phyloP scores from a whole-genome alignment of 805 yeast species.

The Yarrowia divulgata region DNA sequence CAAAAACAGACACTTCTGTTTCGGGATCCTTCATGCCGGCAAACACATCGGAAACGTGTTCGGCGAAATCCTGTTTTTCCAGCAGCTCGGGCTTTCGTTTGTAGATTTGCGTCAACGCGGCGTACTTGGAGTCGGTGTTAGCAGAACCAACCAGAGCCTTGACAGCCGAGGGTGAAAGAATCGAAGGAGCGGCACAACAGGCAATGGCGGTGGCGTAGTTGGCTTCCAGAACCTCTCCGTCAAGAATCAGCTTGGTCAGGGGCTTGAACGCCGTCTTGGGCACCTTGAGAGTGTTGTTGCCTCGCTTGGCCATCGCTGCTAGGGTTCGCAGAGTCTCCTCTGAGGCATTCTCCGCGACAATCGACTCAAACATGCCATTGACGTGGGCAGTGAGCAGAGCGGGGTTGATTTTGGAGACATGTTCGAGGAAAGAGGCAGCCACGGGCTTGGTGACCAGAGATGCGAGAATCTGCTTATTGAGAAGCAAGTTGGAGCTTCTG shows the following conservation, averaged over 20 bases:
- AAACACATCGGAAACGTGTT: background rate
- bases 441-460: conserved; percentile 56
- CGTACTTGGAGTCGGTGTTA: conserved; percentile 3
- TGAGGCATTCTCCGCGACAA: conserved; percentile 49
- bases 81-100: conserved; percentile 23
- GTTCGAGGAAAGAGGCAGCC: conserved; percentile 64
- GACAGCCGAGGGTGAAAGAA: background rate
- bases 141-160: background rate
- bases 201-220: conserved; percentile 40
- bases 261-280: conserved; percentile 19
- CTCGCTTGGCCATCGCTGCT: conserved; percentile 26
- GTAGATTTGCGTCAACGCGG: conserved; percentile 26
- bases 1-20: background rate
- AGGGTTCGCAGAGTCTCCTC: conserved; percentile 24
- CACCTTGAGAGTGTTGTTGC: conserved; percentile 16
- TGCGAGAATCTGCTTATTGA: conserved; percentile 70
- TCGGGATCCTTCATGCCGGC: conserved; percentile 22
- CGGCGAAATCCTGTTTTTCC: conserved; percentile 2
- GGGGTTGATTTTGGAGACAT: conserved; percentile 67
- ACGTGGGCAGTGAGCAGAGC: conserved; percentile 68
- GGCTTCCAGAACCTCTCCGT: conserved; percentile 12
- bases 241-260: background rate
- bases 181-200: conserved; percentile 19
- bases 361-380: conserved; percentile 54
- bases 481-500: conserved; percentile 66